Percentiles rank a stretch among this genome's conserved stretches.
Conservation (phyloP, 2,329 filamentous ascomycete species). For the Trichoderma citrinoviride region DNA sequence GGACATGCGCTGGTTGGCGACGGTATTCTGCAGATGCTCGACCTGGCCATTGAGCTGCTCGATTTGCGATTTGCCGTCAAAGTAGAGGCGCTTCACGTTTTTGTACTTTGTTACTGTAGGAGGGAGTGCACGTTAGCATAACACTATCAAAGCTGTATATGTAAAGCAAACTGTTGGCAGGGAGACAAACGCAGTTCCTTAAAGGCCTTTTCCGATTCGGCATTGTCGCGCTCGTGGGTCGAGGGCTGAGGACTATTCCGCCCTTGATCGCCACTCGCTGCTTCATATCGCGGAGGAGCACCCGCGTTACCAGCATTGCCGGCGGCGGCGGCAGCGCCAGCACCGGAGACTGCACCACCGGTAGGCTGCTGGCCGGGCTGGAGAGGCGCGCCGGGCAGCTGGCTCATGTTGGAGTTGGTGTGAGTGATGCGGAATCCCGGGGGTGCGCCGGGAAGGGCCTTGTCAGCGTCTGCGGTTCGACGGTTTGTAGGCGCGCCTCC, state of each 20-base stretch:
- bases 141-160: neutral
- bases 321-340: slow-evolving; percentile 29
- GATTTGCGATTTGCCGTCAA: slow-evolving; percentile 90
- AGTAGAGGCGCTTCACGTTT: slow-evolving; percentile 96
- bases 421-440: slow-evolving; percentile 54
- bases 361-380: slow-evolving; percentile 16
- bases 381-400: slow-evolving; percentile 38
- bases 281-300: slow-evolving; percentile 43
- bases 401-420: slow-evolving; percentile 45
- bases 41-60: slow-evolving; percentile 84
- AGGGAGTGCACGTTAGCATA: neutral
- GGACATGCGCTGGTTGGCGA: slow-evolving; percentile 92
- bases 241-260: slow-evolving; percentile 57
- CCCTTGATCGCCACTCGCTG: slow-evolving; percentile 44
- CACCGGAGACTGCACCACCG: neutral
- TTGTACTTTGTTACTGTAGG: slow-evolving; percentile 87
- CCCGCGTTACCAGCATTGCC: slow-evolving; percentile 43
- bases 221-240: slow-evolving; percentile 39
- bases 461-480: slow-evolving; percentile 50
- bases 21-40: slow-evolving; percentile 93
- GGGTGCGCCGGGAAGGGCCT: slow-evolving; percentile 47
- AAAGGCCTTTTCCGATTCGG: slow-evolving; percentile 53
- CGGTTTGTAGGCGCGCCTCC: slow-evolving; percentile 45
- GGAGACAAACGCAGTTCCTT: slow-evolving; percentile 54
- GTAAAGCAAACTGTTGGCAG: too few relatives aligned